Base-by-base conservation (phyloP, 1,284 basidiomycete species). In the Ustilago hordei region DNA sequence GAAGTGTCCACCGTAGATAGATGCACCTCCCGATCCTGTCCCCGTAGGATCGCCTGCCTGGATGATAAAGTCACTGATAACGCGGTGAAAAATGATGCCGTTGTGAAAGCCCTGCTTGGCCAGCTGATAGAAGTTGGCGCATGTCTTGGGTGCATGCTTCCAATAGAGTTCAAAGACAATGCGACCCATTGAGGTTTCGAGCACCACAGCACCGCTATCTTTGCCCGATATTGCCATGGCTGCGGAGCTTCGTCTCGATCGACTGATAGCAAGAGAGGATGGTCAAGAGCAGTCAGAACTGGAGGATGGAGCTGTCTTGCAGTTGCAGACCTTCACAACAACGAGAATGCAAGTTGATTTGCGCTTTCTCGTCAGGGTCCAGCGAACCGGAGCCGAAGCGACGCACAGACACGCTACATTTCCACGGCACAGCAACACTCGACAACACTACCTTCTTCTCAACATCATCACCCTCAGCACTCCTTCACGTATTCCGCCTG, bases 1-100 rank as follows among this genome's bases (percentile, higher is more conserved):
- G 82, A 99, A 99, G 50, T 95, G 45, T 8, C 81, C 82, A 4
- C 83, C 84, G 60, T 84, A 84, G 64, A 85, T 84, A 69, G 75
- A 85, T 56, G 72, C 78, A n/a, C 97, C 97, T n/a, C 97, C 97
- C 0, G 95, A 98, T 2, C 97, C 97, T 86, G 98, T 95, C 8
- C 95, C 96, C 3, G 97, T 88, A 0, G 97, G 97, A 84, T 99
- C 96, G 48, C 97, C 96, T 2, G 95, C 97, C 89, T 99, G 96
- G 62, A 99, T 92, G 96, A 99, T 99, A 85, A 99, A 99, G 88
- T 99, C 99, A 79, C 94, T 91, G 85, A 99, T 99, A 76, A 99
- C 93, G 69, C 97, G 93, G 87, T 99, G 97, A 89, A 99, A 98
- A 84, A 98, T 91, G 63, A 98, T 76, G 45, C 83, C 84, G 47